Evolutionary conservation across 768 basidiomycete species (phyloP).

Genomic region (Tricholoma furcatifolium): DNA sequence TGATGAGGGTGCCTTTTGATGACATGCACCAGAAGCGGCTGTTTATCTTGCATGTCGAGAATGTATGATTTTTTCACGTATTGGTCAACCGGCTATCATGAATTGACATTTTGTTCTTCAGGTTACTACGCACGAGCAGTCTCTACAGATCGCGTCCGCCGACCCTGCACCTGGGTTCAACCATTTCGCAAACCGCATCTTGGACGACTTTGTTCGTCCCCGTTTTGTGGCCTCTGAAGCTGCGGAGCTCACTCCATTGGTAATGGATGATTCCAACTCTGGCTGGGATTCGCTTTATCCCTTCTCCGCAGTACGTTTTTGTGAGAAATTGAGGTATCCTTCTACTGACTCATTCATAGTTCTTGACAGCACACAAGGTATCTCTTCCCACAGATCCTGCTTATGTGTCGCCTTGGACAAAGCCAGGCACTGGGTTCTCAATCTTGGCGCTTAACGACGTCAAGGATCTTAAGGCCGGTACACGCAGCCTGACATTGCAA

Average conservation of each 20-base stretch:
- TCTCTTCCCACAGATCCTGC: slow-evolving; percentile 49
- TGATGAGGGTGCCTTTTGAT: slow-evolving; percentile 67
- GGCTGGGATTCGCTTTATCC: slow-evolving; percentile 91
- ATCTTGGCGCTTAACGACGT: slow-evolving; percentile 59
- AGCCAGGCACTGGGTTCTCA: slow-evolving; percentile 39
- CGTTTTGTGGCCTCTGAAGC: slow-evolving; percentile 27
- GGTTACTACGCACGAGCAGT: slow-evolving; percentile 70
- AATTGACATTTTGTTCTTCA: slow-evolving; percentile 24
- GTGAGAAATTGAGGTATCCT: neutral
- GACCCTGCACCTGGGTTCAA: slow-evolving; percentile 81
- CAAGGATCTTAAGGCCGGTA: slow-evolving; percentile 54
- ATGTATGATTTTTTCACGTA: slow-evolving; percentile 48
- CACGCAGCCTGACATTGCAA: slow-evolving; percentile 65
- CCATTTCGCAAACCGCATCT: slow-evolving; percentile 59
- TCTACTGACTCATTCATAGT: slow-evolving; percentile 40
- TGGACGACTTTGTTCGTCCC: slow-evolving; percentile 52
- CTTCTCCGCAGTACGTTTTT: slow-evolving; percentile 61
- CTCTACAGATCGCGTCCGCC: slow-evolving; percentile 78
- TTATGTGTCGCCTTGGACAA: slow-evolving; percentile 52
- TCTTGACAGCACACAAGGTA: slow-evolving; percentile 83
- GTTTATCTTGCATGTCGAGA: slow-evolving; percentile 82
- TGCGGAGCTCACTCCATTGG: slow-evolving; percentile 37
- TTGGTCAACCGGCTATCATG: neutral
- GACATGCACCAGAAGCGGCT: slow-evolving; percentile 83
- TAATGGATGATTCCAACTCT: slow-evolving; percentile 73